phyloP scores from a whole-genome alignment of 352 stramenopile genomes.

The Globisporangium ultimum region DNA sequence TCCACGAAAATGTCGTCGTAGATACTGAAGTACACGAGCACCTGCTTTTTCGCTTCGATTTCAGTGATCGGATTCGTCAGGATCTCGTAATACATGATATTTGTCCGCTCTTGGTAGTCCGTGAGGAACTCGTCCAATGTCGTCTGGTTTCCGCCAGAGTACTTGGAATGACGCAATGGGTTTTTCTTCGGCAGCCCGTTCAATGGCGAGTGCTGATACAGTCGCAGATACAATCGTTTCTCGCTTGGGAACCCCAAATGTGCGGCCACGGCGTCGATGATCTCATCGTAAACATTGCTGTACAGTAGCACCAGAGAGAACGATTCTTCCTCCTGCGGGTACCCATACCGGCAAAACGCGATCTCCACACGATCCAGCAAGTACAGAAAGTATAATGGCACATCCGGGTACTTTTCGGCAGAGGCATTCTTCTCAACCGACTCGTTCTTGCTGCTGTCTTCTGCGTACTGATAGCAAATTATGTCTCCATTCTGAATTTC shows the following conservation, averaged over 20 bases:
- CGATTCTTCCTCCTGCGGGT: constrained; percentile 36
- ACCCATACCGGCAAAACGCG: constrained; percentile 50
- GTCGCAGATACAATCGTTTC: constrained; percentile 56
- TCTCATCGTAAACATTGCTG: constrained; percentile 72
- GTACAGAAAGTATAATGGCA: constrained; percentile 81
- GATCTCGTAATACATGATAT: constrained; percentile 71
- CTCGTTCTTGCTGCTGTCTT: constrained; percentile 26
- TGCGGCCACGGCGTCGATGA: constrained; percentile 55
- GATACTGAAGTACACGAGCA: constrained; percentile 69
- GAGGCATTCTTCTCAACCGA: not conserved
- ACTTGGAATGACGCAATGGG: constrained; percentile 64
- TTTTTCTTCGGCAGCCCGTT: constrained; percentile 60
- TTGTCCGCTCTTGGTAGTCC: constrained; percentile 69
- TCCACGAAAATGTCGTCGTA: constrained; percentile 74
- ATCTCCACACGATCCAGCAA: constrained; percentile 80
- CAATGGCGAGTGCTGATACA: constrained; percentile 80
- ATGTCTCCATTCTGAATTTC: constrained; percentile 87
- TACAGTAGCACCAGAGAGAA: constrained; percentile 54
- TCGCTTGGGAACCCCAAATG: constrained; percentile 37
- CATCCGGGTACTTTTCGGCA: constrained; percentile 57
- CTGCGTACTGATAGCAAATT: constrained; percentile 69
- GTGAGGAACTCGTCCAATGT: constrained; percentile 72
- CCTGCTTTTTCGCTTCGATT: constrained; percentile 83
- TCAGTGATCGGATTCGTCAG: constrained; percentile 74
- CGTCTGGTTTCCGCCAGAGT: constrained; percentile 48